These are phyloP conservation scores for Termitomyces heimii DNA, from an alignment of 768 basidiomycete genomes.

Conservation along the genomic window DNA sequence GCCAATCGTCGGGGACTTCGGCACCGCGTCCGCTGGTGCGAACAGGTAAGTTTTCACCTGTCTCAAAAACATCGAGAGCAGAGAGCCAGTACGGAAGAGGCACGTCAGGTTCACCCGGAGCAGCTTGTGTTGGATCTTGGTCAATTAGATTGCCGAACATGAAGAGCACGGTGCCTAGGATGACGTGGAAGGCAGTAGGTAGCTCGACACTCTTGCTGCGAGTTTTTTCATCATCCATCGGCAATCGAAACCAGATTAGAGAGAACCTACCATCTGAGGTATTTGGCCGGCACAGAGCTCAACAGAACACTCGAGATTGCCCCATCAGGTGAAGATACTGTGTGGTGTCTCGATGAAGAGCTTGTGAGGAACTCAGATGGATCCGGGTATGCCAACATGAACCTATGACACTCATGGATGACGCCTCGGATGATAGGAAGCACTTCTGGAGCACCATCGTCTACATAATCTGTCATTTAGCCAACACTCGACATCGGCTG, in stretches of 20 bases:
- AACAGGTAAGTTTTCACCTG: conserved; percentile 55
- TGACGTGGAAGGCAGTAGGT: conserved; percentile 60
- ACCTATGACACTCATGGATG: conserved; percentile 65
- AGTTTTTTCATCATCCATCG: conserved; percentile 1
- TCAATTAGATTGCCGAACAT: conserved; percentile 58
- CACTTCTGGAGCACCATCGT: conserved; percentile 40
- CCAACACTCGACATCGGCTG: conserved; percentile 3
- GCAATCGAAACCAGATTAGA: conserved; percentile 1
- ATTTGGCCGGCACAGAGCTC: neutral
- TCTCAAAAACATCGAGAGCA: conserved; percentile 69
- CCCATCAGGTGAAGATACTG: neutral
- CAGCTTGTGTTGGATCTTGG: conserved; percentile 41
- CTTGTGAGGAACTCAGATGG: conserved; percentile 45
- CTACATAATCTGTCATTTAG: conserved; percentile 21
- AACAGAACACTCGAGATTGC: neutral
- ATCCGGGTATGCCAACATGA: conserved; percentile 47
- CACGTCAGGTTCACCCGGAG: conserved; percentile 47
- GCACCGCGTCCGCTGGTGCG: conserved; percentile 27
- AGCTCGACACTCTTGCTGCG: conserved; percentile 39
- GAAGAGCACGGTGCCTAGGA: conserved; percentile 60
- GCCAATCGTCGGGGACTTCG: conserved; percentile 52
- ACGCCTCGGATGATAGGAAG: conserved; percentile 55
- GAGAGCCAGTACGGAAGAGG: conserved; percentile 57
- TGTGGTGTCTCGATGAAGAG: conserved; percentile 11
- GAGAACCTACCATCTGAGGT: conserved; percentile 13